phyloP scores from a whole-genome alignment of 2,329 filamentous ascomycete species.

The Calycina marina region DNA sequence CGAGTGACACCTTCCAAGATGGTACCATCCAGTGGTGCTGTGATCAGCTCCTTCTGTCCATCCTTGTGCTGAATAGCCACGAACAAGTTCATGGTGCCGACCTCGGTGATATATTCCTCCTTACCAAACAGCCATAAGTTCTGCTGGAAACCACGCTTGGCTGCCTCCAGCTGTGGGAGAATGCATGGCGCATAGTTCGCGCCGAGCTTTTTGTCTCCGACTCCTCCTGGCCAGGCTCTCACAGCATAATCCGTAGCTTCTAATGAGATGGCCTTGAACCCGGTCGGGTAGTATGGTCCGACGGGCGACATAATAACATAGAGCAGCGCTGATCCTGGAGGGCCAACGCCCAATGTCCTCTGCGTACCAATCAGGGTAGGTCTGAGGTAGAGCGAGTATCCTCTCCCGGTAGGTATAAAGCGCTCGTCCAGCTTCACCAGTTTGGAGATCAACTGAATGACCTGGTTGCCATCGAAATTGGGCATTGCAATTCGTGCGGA shows the following conservation, averaged over 20 bases:
- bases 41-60: conserved; percentile 82
- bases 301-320: conserved; percentile 95
- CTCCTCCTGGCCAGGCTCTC: conserved; percentile 92
- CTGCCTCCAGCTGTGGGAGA: conserved; percentile 85
- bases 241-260: conserved; percentile 96
- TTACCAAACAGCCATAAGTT: conserved; percentile 96
- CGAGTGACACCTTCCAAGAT: conserved; percentile 91
- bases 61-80: conserved; percentile 71
- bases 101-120: conserved; percentile 91
- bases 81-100: conserved; percentile 98
- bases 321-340: conserved; percentile 82
- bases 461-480: conserved; percentile 57
- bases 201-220: conserved; percentile 95
- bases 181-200: conserved; percentile 99
- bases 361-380: conserved; percentile 98
- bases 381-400: conserved; percentile 90
- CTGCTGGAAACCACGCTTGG: conserved; percentile 86
- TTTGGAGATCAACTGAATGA: conserved; percentile 70
- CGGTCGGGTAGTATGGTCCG: conserved; percentile 93
- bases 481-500: conserved; percentile 84
- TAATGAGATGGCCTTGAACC: conserved; percentile 91
- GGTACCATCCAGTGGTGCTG: conserved; percentile 90
- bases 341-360: conserved; percentile 77
- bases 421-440: conserved; percentile 70
- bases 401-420: conserved; percentile 75